Percentiles rank a stretch among this genome's conserved stretches.
Conservation (phyloP, 78 protist species). For the Dictyostelium citrinum region DNA sequence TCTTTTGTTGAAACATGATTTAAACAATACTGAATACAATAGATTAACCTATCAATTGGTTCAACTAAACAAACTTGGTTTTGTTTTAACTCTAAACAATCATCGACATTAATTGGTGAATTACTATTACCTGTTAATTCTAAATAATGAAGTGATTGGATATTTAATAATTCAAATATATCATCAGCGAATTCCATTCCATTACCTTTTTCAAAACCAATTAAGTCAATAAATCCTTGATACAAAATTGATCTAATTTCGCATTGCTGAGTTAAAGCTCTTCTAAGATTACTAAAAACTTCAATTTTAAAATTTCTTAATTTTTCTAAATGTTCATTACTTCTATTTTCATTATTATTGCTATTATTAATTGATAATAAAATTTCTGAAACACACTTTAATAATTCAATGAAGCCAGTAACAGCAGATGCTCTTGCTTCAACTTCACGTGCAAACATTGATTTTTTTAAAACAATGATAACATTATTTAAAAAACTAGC, state of each 20-base stretch:
- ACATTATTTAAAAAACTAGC: constrained; percentile 11
- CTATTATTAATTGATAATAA: background rate
- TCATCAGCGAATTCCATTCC: background rate
- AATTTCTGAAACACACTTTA: background rate
- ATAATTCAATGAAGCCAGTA: constrained; percentile 35
- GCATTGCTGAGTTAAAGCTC: constrained; percentile 48
- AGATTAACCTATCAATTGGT: constrained; percentile 42
- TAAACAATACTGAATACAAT: constrained; percentile 53
- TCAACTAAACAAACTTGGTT: background rate
- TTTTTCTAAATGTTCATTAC: background rate
- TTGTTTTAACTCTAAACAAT: background rate
- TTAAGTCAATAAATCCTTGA: constrained; percentile 30
- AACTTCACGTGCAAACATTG: constrained; percentile 55
- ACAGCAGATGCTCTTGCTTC: constrained; percentile 35
- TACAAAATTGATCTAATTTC: constrained; percentile 13
- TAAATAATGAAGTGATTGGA: background rate
- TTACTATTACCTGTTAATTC: background rate
- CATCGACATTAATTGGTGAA: background rate
- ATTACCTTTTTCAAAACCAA: background rate
- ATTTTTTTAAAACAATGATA: constrained; percentile 29
- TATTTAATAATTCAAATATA: constrained; percentile 9
- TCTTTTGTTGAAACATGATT: background rate
- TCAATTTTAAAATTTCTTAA: background rate
- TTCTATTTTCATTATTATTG: background rate
- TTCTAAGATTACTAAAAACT: constrained; percentile 21